Evolutionary conservation across 2,329 filamentous ascomycete species (phyloP).

Genomic region (Sporothrix schenckii): DNA sequence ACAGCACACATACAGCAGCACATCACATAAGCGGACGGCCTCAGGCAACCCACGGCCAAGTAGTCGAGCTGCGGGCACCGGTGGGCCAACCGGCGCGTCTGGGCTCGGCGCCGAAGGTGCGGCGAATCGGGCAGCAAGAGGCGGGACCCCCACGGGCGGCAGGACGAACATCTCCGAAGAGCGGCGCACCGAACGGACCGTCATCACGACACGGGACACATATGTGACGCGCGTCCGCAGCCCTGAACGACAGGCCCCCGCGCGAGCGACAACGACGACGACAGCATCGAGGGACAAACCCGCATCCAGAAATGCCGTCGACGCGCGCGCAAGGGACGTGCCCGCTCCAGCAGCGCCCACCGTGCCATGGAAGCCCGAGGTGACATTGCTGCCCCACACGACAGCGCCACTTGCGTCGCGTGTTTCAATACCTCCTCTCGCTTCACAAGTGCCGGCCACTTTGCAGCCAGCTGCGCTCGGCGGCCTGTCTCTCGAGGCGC

Average conservation of each 20-base stretch:
- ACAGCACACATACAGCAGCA: constrained; percentile 37
- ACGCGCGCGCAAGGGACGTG: constrained; percentile 3
- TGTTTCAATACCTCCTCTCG: constrained; percentile 64
- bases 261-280: constrained; percentile 44
- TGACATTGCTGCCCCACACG: constrained; percentile 68
- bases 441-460: constrained; percentile 69
- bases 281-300: constrained; percentile 35
- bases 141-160: constrained; percentile 31
- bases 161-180: constrained; percentile 48
- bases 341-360: constrained; percentile 32
- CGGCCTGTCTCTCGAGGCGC: constrained; percentile 74
- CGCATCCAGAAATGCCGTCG: neutral
- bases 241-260: constrained; percentile 52
- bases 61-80: constrained; percentile 46
- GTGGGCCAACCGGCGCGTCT: constrained; percentile 8
- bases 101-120: constrained; percentile 17
- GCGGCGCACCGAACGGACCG: constrained; percentile 58
- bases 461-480: constrained; percentile 69
- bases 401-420: constrained; percentile 70
- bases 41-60: constrained; percentile 60
- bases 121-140: constrained; percentile 8
- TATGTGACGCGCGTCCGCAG: constrained; percentile 62
- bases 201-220: constrained; percentile 64
- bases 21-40: constrained; percentile 59
- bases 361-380: constrained; percentile 75